These are phyloP conservation scores for Colletotrichum lupini DNA, from an alignment of 2,329 filamentous ascomycete species.

Conservation along the genomic window DNA sequence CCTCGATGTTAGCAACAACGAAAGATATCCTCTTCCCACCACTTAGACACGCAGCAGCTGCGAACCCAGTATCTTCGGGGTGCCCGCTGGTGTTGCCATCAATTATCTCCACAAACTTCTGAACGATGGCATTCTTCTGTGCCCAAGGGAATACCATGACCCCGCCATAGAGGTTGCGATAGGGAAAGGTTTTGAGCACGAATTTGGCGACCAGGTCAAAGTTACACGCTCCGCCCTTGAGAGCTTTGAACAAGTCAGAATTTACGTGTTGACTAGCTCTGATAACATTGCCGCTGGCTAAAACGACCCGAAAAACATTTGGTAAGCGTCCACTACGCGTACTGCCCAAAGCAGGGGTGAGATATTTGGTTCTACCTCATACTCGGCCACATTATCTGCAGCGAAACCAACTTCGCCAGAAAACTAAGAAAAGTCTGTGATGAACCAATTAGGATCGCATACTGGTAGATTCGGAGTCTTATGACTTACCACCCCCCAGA, in stretches of 20 bases:
- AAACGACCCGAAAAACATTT: conserved; percentile 48
- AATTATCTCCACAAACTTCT: conserved; percentile 1
- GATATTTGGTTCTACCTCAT: not conserved
- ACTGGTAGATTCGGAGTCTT: too few species aligned
- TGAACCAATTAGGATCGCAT: too few species aligned
- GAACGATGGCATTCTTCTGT: not conserved
- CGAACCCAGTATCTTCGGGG: conserved; percentile 1
- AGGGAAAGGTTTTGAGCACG: conserved; percentile 43
- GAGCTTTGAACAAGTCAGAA: conserved; percentile 32
- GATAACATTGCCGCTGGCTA: conserved; percentile 52
- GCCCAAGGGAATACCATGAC: not conserved
- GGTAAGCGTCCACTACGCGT: not conserved
- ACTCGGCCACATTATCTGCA: conserved; percentile 51
- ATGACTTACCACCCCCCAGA: conserved; percentile 41
- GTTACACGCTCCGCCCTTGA: conserved; percentile 47
- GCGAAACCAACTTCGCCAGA: conserved; percentile 40
- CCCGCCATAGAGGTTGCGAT: conserved; percentile 20
- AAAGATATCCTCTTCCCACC: not conserved
- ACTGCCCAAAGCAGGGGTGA: not conserved
- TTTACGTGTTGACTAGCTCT: conserved; percentile 47
- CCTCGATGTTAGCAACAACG: conserved; percentile 2
- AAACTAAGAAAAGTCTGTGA: conserved; percentile 37
- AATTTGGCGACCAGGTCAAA: conserved; percentile 51
- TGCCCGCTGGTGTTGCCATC: not conserved
- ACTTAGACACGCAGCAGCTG: not conserved